Base-by-base conservation (phyloP, 371 early-diverging fungal species). In the Homolaphlyctis polyrhiza region DNA sequence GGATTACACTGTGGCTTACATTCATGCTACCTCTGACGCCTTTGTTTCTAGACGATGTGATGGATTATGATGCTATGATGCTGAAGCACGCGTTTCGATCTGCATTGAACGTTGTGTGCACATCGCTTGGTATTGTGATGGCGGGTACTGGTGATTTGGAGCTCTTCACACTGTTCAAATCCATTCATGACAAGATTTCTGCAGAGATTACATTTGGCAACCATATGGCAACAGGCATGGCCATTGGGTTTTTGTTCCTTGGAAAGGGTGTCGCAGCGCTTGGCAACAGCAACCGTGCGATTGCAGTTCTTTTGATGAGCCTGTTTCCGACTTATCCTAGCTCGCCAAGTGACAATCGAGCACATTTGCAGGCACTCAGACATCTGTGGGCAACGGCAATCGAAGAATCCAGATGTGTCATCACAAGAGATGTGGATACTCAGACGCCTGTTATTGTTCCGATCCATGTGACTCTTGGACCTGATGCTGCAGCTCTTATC, bases 301-400 rank as follows among this genome's bases (percentile, higher is more conserved):
- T 90, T 34, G 92, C 91, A 0, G 84, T 80, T 0, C 72, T 96
- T 3, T 61, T 91, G 2, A 84, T 87, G 50, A 77, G 91, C 0
- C 77, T 93, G 14, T 95, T 87, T 67, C 94, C 95, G 14, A 79
- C 86, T n/a, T 90, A 84, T 30, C 91, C 92, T 0, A 63, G 74
- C 16, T 65, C 71, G 1, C 74, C 84, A 0, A 68, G 67, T 11
- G 93, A 93, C 69, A 92, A 94, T 64, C 71, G 81, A 33, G 81
- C 82, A 27, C 92, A 94, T 68, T 61, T 91, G 36, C 94, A 95
- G 68, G 74, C 76, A 18, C 86, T 92, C 70, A 77, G 96, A 28
- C 94, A 94, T 74, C 64, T 96, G 34, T 96, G 96, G 96, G 86
- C 85, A 0, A 66, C 94, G 39, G 93, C 93, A 14, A 76, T 89